Evolutionary conservation across 2,329 filamentous ascomycete genomes (phyloP), one percentile per base, ranked within the genome.

Genomic region (Aspergillus luchuensis): DNA sequence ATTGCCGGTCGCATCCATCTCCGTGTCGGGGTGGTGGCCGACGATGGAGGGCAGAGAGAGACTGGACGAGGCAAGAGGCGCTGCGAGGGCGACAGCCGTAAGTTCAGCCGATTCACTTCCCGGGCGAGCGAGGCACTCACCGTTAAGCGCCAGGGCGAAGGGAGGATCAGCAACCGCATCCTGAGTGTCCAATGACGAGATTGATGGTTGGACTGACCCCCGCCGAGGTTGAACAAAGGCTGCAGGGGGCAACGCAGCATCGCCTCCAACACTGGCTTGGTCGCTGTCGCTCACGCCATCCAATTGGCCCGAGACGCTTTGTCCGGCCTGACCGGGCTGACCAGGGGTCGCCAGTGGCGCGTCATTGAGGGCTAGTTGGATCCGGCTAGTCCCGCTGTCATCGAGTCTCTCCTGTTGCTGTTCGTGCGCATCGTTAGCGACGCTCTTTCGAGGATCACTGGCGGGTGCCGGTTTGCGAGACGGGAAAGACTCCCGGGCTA

Each of bases 121-220:
- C 17, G 28, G 17, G 55, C 11, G 19, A n/a, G 30, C 11, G 38
- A 55, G 41, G 19, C 45, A 61, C 64, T 62, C 56, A 67, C 65
- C 59, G 39, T 45, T 36, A 59, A 63, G 62, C 56, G 61, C 60
- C 59, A 36, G 50, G n/a, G 39, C 25, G 49, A 59, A 57, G 43
- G 60, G 48, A 48, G 55, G 63, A 48, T 48, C 47, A 41, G 54
- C 52, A 52, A 56, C 64, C 50, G 56, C 64, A 49, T 64, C 69
- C 25, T 67, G 64, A 15, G 58, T 51, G 8, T 66, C 69, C 56
- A 73, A 64, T 15, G 71, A 70, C 25, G 72, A 74, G 48, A 72
- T 56, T 1, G 71, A 73, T n/a, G 61, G 55, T 36, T 50, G 47
- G 41, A 38, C 23, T 10, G 19, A 30, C 23, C 48, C 50, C 41